Conservation (phyloP, 1,284 basidiomycete species). For the Ustanciosporium gigantosporum region DNA sequence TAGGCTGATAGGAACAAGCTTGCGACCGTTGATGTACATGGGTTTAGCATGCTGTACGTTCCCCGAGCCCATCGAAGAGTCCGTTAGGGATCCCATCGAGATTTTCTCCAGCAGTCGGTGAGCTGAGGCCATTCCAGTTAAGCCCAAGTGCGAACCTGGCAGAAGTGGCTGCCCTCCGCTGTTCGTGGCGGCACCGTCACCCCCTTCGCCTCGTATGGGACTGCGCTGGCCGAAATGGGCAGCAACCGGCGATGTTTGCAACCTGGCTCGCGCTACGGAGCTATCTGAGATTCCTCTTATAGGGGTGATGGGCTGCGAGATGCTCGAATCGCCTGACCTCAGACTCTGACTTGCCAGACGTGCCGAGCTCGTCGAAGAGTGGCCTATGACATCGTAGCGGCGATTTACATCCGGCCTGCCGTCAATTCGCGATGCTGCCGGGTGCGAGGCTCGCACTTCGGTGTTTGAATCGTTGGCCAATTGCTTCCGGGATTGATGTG, state of each 20-base stretch:
- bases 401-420: neutral
- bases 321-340: constrained; percentile 27
- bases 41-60: constrained; percentile 18
- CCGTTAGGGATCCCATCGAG: constrained; percentile 14
- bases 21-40: constrained; percentile 23
- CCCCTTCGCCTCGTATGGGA: constrained; percentile 2
- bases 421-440: neutral
- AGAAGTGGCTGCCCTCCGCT: neutral
- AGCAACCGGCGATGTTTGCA: constrained; percentile 16
- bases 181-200: neutral
- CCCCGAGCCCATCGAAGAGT: constrained; percentile 14
- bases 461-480: neutral
- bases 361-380: neutral
- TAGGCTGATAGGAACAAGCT: constrained; percentile 32
- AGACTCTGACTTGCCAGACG: constrained; percentile 4
- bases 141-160: neutral
- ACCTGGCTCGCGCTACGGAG: neutral
- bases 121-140: neutral
- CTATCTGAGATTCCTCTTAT: constrained; percentile 1
- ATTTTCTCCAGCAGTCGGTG: constrained; percentile 13
- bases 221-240: constrained; percentile 11
- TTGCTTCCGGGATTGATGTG: constrained; percentile 4
- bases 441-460: neutral
- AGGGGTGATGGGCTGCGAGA: constrained; percentile 22
- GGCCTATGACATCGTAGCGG: constrained; percentile 1